Evolutionary conservation across 2,329 filamentous ascomycete species (phyloP).

Genomic region (Tolypocladium pustulatum): DNA sequence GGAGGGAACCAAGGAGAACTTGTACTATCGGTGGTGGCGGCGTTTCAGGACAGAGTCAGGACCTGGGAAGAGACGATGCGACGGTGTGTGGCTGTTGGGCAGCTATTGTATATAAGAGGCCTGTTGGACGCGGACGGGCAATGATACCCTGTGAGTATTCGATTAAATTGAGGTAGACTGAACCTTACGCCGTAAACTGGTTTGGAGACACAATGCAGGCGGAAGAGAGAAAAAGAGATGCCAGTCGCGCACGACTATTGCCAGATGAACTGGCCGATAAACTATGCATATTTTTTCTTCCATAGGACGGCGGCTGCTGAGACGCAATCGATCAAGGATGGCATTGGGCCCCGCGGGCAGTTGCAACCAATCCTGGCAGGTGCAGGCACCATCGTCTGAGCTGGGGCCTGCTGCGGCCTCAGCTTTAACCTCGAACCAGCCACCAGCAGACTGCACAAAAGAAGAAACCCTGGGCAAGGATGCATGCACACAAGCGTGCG

Average conservation of each 20-base stretch:
- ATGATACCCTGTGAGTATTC: background rate
- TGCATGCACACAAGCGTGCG: background rate
- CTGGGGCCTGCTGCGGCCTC: background rate
- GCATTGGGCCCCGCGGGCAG: background rate
- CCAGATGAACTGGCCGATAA: background rate
- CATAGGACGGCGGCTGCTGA: background rate
- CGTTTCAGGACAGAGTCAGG: background rate
- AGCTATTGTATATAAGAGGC: background rate
- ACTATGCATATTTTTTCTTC: too few species aligned
- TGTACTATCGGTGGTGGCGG: background rate
- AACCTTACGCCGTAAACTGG: background rate
- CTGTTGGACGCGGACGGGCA: background rate
- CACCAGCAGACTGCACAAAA: background rate
- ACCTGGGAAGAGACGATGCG: background rate
- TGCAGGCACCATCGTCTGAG: background rate
- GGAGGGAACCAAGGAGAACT: background rate
- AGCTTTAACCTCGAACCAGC: background rate
- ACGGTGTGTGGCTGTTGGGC: background rate
- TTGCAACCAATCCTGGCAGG: background rate
- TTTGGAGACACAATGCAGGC: background rate
- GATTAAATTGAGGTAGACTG: background rate
- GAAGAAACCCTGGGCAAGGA: background rate
- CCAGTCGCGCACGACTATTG: background rate
- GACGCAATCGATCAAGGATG: background rate
- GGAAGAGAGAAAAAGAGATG: background rate